A percentile compares a stretch with the other conserved stretches of the same genome.
Evolutionary conservation across 2,329 filamentous ascomycete species (phyloP).

Genomic region (Phialocephala subalpina): DNA sequence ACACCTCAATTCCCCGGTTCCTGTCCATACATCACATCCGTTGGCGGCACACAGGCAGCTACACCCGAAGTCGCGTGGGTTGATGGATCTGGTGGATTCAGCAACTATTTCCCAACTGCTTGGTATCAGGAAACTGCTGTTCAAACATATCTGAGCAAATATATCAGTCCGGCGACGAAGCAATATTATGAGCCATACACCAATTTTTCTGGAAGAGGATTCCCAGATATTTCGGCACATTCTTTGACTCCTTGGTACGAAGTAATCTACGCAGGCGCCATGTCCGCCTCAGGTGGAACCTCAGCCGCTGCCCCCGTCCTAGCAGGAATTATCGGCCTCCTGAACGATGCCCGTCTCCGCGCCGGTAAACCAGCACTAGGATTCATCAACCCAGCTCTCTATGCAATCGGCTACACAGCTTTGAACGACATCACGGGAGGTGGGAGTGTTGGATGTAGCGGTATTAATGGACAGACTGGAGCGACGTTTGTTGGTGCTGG

Average conservation of each 20-base stretch:
- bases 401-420: constrained; percentile 42
- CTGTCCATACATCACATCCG: constrained; percentile 45
- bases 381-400: constrained; percentile 52
- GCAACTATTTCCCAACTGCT: constrained; percentile 55
- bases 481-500: constrained; percentile 18
- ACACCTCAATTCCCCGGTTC: constrained; percentile 61
- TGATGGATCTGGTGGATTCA: constrained; percentile 62
- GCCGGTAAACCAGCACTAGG: constrained; percentile 53
- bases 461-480: constrained; percentile 26
- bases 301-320: constrained; percentile 63
- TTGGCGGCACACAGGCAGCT: constrained; percentile 38
- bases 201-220: constrained; percentile 53
- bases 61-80: constrained; percentile 49
- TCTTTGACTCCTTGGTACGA: constrained; percentile 60
- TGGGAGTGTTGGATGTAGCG: constrained; percentile 47
- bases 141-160: constrained; percentile 47
- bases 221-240: constrained; percentile 57
- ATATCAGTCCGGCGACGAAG: constrained; percentile 46
- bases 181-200: constrained; percentile 52
- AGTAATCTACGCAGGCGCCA: constrained; percentile 47
- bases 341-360: constrained; percentile 67
- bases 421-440: constrained; percentile 50
- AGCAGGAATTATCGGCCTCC: constrained; percentile 62
- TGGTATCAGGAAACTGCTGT: constrained; percentile 55
- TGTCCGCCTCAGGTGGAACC: constrained; percentile 53